Evolutionary conservation across 805 yeast species (phyloP).

Genomic region (Metschnikowia koreensis): DNA sequence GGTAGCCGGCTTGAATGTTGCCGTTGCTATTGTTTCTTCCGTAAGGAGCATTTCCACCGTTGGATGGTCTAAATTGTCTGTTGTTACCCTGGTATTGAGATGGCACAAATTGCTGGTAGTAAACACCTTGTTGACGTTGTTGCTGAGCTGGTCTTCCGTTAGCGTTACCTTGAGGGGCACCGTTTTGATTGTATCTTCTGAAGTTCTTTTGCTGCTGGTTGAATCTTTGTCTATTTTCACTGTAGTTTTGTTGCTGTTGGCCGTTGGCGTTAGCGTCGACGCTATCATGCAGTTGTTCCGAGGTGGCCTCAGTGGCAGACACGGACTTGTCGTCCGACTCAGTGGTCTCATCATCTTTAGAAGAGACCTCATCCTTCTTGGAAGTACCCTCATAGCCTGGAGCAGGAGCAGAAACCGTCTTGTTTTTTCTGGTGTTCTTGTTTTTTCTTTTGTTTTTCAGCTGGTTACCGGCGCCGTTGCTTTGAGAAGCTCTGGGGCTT

Average conservation of each 20-base stretch:
- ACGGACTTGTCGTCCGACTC: conserved; percentile 8
- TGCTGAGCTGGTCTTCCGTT: conserved; percentile 20
- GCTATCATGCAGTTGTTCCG: conserved; percentile 11
- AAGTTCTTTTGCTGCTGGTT: conserved; percentile 25
- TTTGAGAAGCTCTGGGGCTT: conserved; percentile 30
- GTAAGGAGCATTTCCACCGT: conserved; percentile 13
- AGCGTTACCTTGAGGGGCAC: conserved; percentile 20
- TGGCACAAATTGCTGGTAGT: conserved; percentile 28
- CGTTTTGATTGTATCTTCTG: conserved; percentile 28
- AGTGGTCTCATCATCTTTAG: conserved; percentile 11
- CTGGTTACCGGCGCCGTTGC: conserved; percentile 19
- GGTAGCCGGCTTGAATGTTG: conserved; percentile 15
- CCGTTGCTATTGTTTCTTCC: conserved; percentile 22
- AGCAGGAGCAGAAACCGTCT: conserved; percentile 9
- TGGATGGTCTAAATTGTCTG: conserved; percentile 27
- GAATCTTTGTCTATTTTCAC: conserved; percentile 11
- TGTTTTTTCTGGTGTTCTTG: conserved; percentile 20
- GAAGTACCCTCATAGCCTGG: conserved; percentile 7
- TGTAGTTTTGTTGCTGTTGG: conserved; percentile 12
- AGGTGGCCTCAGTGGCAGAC: conserved; percentile 2
- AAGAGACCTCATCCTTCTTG: conserved; percentile 12
- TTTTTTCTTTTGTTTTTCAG: conserved; percentile 28
- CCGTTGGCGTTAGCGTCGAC: conserved; percentile 6
- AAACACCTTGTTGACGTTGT: conserved; percentile 23
- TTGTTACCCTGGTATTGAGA: conserved; percentile 27